Percentiles rank a stretch among this genome's conserved stretches.
Evolutionary conservation across 2,329 filamentous ascomycete genomes (phyloP).

Genomic region (Plenodomus lindquistii): DNA sequence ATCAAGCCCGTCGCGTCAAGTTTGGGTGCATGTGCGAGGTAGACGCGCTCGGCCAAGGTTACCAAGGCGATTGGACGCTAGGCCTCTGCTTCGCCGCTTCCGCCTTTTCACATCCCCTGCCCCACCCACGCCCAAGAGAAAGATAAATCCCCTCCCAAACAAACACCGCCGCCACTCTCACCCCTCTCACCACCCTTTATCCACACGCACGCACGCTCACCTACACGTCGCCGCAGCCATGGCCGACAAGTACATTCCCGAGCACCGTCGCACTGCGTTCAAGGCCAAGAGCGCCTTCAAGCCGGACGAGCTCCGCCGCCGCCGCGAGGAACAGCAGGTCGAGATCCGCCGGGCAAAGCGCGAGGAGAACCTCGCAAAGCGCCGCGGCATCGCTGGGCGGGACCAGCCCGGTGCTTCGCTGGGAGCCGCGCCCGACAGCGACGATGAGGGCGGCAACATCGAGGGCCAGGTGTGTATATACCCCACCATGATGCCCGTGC

Average conservation of each 20-base stretch:
- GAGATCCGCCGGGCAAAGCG: slow-evolving; percentile 98
- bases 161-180: slow-evolving; percentile 23
- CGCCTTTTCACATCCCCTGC: slow-evolving; percentile 41
- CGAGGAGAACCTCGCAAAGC: slow-evolving; percentile 98
- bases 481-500: slow-evolving; percentile 16
- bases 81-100: slow-evolving; percentile 36
- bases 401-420: slow-evolving; percentile 76
- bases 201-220: slow-evolving; percentile 20
- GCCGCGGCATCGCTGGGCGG: slow-evolving; percentile 86
- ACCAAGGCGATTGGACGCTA: slow-evolving; percentile 8
- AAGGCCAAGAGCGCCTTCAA: slow-evolving; percentile 99
- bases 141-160: slow-evolving; percentile 40
- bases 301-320: slow-evolving; percentile 96
- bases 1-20: not conserved
- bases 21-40: slow-evolving; percentile 19
- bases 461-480: slow-evolving; percentile 83
- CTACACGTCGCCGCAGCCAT: slow-evolving; percentile 60
- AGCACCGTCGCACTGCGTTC: slow-evolving; percentile 98
- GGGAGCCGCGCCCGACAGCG: slow-evolving; percentile 90
- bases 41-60: slow-evolving; percentile 15
- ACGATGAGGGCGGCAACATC: slow-evolving; percentile 93
- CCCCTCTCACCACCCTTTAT: slow-evolving; percentile 9
- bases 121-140: slow-evolving; percentile 29
- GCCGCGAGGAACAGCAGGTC: slow-evolving; percentile 98
- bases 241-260: slow-evolving; percentile 98